A percentile compares a stretch with the other conserved stretches of the same genome.
phyloP scores from a whole-genome alignment of 73 alveolate genomes.

The Tetrahymena malaccensis region DNA sequence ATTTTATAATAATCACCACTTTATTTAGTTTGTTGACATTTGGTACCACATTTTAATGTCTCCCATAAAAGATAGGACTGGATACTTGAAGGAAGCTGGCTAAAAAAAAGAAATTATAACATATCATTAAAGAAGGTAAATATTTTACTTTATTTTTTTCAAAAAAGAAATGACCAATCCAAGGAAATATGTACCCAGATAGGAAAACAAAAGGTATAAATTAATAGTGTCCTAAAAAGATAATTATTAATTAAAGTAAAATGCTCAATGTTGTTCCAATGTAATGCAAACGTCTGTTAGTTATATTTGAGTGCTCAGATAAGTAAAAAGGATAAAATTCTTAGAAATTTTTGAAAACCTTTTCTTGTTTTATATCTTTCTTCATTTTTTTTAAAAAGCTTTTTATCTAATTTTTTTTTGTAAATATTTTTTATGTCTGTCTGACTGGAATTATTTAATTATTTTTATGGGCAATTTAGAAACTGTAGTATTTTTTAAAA shows the following conservation, averaged over 20 bases:
- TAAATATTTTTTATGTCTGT: not conserved
- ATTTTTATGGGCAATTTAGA: too few relatives aligned
- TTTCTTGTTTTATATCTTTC: not conserved
- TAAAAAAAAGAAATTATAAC: not conserved
- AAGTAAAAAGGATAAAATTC: conserved; percentile 8
- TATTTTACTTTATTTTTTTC: not conserved
- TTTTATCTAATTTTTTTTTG: not conserved
- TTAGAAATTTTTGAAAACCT: not conserved
- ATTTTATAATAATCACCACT: not conserved
- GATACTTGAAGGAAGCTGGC: not conserved
- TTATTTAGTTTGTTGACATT: not conserved
- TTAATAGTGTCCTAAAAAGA: not conserved
- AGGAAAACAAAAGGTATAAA: not conserved
- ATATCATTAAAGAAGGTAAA: not conserved
- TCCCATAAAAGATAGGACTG: not conserved
- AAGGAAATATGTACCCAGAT: not conserved
- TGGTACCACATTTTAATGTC: not conserved
- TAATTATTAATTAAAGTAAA: not conserved
- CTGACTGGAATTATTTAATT: too few relatives aligned
- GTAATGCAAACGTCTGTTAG: not conserved
- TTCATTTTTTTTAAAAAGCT: not conserved
- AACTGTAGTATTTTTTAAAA: too few relatives aligned
- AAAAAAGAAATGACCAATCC: conserved; percentile 4
- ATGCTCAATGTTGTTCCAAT: not conserved
- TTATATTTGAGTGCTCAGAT: not conserved